Conservation (phyloP, 2,329 filamentous ascomycete species). For the Fusarium sp. region DNA sequence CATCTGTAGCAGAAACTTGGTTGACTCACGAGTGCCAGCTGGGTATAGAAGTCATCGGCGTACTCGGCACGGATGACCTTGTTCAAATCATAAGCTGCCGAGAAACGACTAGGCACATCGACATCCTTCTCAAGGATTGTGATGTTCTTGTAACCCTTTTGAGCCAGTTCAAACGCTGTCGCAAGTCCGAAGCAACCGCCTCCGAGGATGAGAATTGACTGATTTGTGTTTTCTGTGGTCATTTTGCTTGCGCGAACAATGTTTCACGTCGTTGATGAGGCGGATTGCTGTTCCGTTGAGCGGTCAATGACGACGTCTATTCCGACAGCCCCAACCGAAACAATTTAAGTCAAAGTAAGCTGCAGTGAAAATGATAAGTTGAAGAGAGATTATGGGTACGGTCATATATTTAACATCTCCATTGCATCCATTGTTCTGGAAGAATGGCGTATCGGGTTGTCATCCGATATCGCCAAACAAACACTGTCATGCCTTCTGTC, state of each 20-base stretch:
- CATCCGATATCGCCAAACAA: slow-evolving; percentile 16
- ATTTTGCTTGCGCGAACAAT: background rate
- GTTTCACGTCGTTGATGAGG: background rate
- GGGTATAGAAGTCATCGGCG: slow-evolving; percentile 26
- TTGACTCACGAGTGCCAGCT: slow-evolving; percentile 16
- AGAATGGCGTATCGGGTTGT: slow-evolving; percentile 11
- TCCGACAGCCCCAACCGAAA: no score
- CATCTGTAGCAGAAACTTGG: no score
- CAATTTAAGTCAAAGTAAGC: no score
- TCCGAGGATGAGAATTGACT: slow-evolving; percentile 29
- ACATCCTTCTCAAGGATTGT: slow-evolving; percentile 32
- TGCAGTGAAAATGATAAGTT: accelerated
- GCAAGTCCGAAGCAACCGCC: slow-evolving; percentile 30
- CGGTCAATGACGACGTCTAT: background rate
- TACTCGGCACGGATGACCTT: slow-evolving; percentile 36
- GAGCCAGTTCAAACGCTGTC: slow-evolving; percentile 17
- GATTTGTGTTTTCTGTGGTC: slow-evolving; percentile 5
- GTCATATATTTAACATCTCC: background rate
- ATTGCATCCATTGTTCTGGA: background rate
- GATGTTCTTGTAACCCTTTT: slow-evolving; percentile 26
- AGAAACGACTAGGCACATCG: slow-evolving; percentile 25
- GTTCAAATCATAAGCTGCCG: slow-evolving; percentile 29
- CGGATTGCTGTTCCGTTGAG: background rate
- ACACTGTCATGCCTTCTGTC: background rate
- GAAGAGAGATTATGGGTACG: background rate